phyloP scores from a whole-genome alignment of 345 rosid species.

The Salix udensis region DNA sequence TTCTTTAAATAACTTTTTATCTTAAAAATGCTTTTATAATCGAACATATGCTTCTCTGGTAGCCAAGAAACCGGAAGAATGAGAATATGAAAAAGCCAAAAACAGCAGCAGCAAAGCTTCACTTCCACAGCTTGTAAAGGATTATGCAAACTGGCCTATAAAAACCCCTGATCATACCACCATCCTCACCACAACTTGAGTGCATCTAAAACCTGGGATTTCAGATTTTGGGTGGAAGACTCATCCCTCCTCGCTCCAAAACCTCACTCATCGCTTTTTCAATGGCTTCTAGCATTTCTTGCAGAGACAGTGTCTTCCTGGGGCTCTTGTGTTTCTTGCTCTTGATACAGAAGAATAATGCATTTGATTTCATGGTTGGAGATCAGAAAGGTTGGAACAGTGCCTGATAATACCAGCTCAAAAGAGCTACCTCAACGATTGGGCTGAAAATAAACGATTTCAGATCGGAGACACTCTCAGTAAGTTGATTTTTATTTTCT shows the following conservation, averaged over 20 bases:
- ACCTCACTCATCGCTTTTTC: not conserved
- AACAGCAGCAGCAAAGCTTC: constrained; percentile 34
- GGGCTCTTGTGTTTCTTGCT: constrained; percentile 40
- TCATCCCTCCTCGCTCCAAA: not conserved
- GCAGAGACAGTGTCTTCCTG: constrained; percentile 17
- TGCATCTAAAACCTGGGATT: constrained; percentile 3
- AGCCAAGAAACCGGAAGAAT: constrained; percentile 43
- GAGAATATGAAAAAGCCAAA: constrained; percentile 34
- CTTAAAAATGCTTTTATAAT: not conserved
- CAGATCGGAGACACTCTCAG: constrained; percentile 74
- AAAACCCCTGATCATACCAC: constrained; percentile 35
- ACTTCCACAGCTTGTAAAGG: constrained; percentile 46
- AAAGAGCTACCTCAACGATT: constrained; percentile 37
- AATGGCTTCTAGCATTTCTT: constrained; percentile 29
- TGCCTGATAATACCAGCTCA: constrained; percentile 33
- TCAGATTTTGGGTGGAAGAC: not conserved
- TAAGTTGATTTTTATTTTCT: constrained; percentile 23
- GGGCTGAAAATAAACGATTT: constrained; percentile 79
- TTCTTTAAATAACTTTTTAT: too few relatives aligned
- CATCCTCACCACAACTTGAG: constrained; percentile 18
- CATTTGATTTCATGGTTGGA: constrained; percentile 58
- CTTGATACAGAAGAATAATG: constrained; percentile 38
- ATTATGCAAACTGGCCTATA: constrained; percentile 46
- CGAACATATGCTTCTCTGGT: constrained; percentile 55
- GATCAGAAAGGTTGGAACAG: constrained; percentile 60